Evolutionary conservation across 2,329 filamentous ascomycete genomes (phyloP).

Genomic region (Didymella segeticola): DNA sequence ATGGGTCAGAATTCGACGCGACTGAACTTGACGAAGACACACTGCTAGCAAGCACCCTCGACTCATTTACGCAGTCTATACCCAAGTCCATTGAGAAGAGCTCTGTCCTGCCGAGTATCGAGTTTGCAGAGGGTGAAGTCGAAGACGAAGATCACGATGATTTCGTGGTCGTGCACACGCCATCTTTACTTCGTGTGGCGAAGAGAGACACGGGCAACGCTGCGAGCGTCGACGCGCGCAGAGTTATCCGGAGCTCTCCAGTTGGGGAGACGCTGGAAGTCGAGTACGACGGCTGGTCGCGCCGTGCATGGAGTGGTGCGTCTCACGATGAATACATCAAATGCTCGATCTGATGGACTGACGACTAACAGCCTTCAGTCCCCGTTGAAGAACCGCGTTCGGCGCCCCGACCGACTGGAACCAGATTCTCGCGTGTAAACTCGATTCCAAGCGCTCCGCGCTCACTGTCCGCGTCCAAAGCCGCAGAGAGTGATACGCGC

Average conservation of each 20-base stretch:
- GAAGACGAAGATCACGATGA: slow-evolving; percentile 45
- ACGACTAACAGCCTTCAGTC: slow-evolving; percentile 51
- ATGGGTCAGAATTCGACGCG: slow-evolving; percentile 67
- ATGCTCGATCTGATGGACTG: slow-evolving; percentile 31
- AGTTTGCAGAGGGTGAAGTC: slow-evolving; percentile 29
- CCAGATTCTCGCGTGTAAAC: neutral
- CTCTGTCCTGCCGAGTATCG: slow-evolving; percentile 26
- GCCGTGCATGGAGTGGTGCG: slow-evolving; percentile 45
- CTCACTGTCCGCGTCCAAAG: slow-evolving; percentile 1
- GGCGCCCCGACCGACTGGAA: neutral
- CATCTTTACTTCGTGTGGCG: slow-evolving; percentile 27
- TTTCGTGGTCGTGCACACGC: slow-evolving; percentile 53
- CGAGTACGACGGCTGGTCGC: slow-evolving; percentile 51
- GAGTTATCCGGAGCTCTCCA: slow-evolving; percentile 28
- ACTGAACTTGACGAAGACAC: slow-evolving; percentile 10
- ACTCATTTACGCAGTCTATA: slow-evolving; percentile 8
- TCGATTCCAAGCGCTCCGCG: neutral
- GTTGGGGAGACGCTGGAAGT: slow-evolving; percentile 47
- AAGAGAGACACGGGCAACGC: slow-evolving; percentile 10
- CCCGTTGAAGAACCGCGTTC: slow-evolving; percentile 32
- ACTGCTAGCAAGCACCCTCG: slow-evolving; percentile 22
- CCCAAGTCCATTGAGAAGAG: slow-evolving; percentile 11
- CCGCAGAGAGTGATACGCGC: slow-evolving; percentile 49
- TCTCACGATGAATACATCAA: neutral
- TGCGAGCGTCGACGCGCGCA: neutral